Base-by-base conservation (phyloP, 805 yeast genomes). In the Nakazawaea pomicola region DNA sequence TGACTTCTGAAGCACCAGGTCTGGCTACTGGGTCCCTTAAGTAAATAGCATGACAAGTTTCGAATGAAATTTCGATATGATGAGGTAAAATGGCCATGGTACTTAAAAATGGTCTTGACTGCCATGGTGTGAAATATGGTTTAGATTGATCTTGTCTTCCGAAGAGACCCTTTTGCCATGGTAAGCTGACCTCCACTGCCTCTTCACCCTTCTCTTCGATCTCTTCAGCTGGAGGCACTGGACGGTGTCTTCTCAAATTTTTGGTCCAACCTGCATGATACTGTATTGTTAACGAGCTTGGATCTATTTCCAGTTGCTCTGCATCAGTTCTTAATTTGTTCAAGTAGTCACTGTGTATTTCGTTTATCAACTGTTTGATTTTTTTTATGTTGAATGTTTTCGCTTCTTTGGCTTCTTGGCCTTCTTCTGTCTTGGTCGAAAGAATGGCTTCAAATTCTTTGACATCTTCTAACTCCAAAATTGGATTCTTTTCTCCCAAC, bases 21-120 rank as follows among this genome's bases (percentile, higher is more conserved):
- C 97, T 78, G 11, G 97, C 95, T 37, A 93, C 89, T 12, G 99
- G 99, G 61, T 93, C 95, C 64, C 97, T 83, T 61, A 93, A 65
- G 62, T 91, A 93, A n/a, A 93, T 84, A 4, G 96, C 97, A 60
- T 90, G 96, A 60, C 98, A 91, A 4, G 97, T 88, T 47, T 76
- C 75, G 62, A 86, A 91, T 17, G 95, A 85, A 33, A 93, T 68
- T 65, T 93, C 98, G 41, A 93, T 68, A 62, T 93, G 98, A 48
- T 85, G 81, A 21, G 99, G 99, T 54, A 87, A 72, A 45, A 93
- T 76, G 10, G 97, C 93, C 63, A 89, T 86, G 35, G 95, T 95
- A 2, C 95, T 90, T 48, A 93, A 65, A 64, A 91, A 93, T 33
- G 88, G 93, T 65, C 96, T 83, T 50, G 96, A 95, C 45, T 81